Evolutionary conservation across 352 stramenopile genomes (phyloP), one percentile per base, ranked within the genome.

Genomic region (Globisporangium lucens): DNA sequence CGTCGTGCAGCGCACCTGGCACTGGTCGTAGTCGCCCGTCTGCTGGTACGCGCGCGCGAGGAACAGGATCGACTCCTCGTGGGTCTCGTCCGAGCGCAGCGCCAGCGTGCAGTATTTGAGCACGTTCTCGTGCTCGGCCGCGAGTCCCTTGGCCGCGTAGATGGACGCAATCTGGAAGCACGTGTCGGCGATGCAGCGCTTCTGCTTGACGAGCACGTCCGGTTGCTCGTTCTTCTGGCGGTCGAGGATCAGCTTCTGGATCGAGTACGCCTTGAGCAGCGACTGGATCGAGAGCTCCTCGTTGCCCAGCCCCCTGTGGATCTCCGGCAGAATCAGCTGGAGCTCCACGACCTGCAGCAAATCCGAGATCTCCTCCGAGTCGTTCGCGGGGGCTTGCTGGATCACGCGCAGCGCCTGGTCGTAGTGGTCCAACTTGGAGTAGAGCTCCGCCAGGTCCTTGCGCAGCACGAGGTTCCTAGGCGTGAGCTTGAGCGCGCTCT

Each of bases 391-490:
- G 8, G 82, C 79, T 36, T 92, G 83, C 49, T 96, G 81, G 22
- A 97, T 78, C 29, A 97, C 84, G 6, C 85, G 79, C 13, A 90
- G 71, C 3, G 93, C 90, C 49, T 94, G 79, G 49, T 98, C 89
- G 56, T 81, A 97, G 60, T 97, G 86, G 0, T 77, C 74, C 15
- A 98, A 75, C 68, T 97, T 95, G 9, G 90, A 67, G 70, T 97
- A 98, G 27, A 98, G 70, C 66, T 93, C 86, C 1, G 90, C 90
- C 4, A 98, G 78, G 70, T 98, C 93, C 67, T 93, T 93, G 22
- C 92, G 85, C 13, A 98, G 66, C 51, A 89, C 69, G 20, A 93
- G 78, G 64, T 94, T 95, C 20, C 72, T 69, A 13, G 89, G 83
- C 20, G 85, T 75, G 43, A 94, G 75, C 52, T 94, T 86, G 51